A percentile compares a stretch with the other conserved stretches of the same genome.
These are phyloP conservation scores for Fusarium chlamydosporum DNA, from an alignment of 2,329 filamentous ascomycete genomes.

Conservation along the genomic window DNA sequence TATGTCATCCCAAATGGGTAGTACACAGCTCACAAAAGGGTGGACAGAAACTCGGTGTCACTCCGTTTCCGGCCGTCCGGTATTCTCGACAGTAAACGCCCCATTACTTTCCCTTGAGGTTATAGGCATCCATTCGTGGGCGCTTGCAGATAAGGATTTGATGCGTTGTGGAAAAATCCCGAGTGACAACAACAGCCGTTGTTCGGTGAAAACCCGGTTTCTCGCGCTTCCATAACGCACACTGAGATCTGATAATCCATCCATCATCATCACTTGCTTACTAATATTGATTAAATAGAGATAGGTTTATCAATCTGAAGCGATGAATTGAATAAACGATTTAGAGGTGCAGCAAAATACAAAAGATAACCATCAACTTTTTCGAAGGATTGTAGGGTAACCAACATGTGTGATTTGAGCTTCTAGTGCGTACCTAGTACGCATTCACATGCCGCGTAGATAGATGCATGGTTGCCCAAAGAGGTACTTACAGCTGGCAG, in stretches of 20 bases:
- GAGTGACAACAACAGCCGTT: conserved; percentile 2
- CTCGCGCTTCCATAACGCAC: conserved; percentile 26
- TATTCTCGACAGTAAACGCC: conserved; percentile 9
- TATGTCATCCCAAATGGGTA: background rate
- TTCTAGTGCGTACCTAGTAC: conserved; percentile 40
- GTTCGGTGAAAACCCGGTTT: conserved; percentile 43
- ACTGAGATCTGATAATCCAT: background rate
- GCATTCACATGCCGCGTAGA: conserved; percentile 21
- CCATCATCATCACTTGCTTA: background rate
- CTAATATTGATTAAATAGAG: background rate
- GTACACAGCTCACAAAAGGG: background rate
- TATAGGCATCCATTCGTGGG: background rate
- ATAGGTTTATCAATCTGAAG: background rate
- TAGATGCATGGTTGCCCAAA: conserved; percentile 10
- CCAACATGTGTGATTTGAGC: conserved; percentile 30
- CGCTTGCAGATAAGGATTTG: conserved; percentile 12
- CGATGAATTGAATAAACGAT: background rate
- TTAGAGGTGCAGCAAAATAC: too few species aligned
- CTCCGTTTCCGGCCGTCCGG: conserved; percentile 48
- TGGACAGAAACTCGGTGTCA: conserved; percentile 36
- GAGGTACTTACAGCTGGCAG: conserved; percentile 2
- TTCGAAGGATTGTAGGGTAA: background rate
- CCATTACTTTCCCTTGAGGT: conserved; percentile 1
- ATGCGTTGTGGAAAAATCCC: conserved; percentile 20
- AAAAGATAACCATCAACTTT: background rate